Evolutionary conservation across 2,329 filamentous ascomycete genomes (phyloP).

Genomic region (Triangularia verruculosa): DNA sequence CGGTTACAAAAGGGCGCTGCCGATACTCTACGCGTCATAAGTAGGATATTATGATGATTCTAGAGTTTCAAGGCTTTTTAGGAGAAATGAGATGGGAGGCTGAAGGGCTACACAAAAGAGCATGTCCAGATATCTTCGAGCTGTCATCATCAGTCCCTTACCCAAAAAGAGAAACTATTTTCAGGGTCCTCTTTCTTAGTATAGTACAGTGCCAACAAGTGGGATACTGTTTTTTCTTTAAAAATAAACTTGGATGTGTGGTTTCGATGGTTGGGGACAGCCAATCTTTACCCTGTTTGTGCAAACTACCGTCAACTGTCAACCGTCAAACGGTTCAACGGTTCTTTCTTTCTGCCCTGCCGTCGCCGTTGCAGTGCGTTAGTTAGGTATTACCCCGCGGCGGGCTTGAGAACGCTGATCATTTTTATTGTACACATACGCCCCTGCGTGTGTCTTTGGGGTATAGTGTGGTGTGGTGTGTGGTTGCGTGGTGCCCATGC

Average conservation of each 20-base stretch:
- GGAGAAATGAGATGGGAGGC: background rate
- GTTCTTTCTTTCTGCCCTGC: background rate
- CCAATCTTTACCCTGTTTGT: background rate
- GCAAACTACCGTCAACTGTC: background rate
- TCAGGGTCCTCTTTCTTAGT: background rate
- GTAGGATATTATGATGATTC: background rate
- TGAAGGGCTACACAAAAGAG: too few species aligned
- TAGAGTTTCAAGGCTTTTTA: background rate
- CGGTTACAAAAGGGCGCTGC: background rate
- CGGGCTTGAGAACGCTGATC: background rate
- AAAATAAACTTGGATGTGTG: too few species aligned
- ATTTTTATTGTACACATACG: background rate
- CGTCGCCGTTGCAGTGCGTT: background rate
- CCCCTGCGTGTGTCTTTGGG: background rate
- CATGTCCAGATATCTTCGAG: too few species aligned
- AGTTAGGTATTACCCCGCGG: background rate
- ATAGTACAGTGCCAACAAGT: background rate
- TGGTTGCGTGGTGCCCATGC: background rate
- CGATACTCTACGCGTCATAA: background rate
- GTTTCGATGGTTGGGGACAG: background rate
- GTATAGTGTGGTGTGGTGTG: background rate
- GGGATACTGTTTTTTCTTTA: background rate
- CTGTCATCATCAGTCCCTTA: too few species aligned
- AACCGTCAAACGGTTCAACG: background rate
- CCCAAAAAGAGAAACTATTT: background rate